A percentile compares a stretch with the other conserved stretches of the same genome.
Conservation (phyloP, 2,329 filamentous ascomycete species). For the Phaeosphaeriaceae sp. region DNA sequence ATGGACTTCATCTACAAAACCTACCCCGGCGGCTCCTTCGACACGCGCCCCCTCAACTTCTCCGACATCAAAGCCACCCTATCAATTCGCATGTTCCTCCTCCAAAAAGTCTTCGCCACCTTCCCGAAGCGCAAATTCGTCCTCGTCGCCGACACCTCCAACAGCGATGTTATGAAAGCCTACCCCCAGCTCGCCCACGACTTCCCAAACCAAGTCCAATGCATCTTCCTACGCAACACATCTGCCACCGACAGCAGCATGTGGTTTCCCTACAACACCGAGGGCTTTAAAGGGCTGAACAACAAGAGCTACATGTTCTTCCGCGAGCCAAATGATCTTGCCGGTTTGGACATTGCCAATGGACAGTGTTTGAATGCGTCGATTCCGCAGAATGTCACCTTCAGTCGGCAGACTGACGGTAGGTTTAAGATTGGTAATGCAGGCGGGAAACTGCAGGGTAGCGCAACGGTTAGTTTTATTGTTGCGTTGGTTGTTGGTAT, state of each 20-base stretch:
- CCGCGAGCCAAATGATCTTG: conserved; percentile 71
- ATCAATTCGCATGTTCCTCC: conserved; percentile 71
- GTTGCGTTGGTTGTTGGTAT: conserved; percentile 41
- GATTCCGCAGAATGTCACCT: conserved; percentile 74
- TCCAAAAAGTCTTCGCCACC: conserved; percentile 75
- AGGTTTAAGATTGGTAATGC: conserved; percentile 37
- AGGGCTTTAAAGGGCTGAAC: conserved; percentile 70
- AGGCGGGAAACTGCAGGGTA: conserved; percentile 30
- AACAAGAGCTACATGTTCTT: conserved; percentile 82
- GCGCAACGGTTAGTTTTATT: conserved; percentile 41
- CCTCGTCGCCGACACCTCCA: conserved; percentile 76
- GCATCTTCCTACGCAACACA: conserved; percentile 79
- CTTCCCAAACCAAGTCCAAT: conserved; percentile 74
- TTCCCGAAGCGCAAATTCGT: conserved; percentile 78
- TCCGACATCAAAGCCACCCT: conserved; percentile 75
- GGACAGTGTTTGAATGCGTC: conserved; percentile 71
- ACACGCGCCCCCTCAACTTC: conserved; percentile 77
- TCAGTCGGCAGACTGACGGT: conserved; percentile 48
- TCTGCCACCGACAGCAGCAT: conserved; percentile 70
- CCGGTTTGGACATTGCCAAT: conserved; percentile 67
- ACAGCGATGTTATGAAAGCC: conserved; percentile 75
- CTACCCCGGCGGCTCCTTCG: conserved; percentile 78
- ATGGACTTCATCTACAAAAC: conserved; percentile 81
- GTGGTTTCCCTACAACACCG: conserved; percentile 77
- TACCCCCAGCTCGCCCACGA: conserved; percentile 66